Percentiles rank a stretch among this genome's conserved stretches.
These are phyloP conservation scores for Solanum ahanhuiri DNA, from an alignment of 257 asterid genomes.

Conservation along the genomic window DNA sequence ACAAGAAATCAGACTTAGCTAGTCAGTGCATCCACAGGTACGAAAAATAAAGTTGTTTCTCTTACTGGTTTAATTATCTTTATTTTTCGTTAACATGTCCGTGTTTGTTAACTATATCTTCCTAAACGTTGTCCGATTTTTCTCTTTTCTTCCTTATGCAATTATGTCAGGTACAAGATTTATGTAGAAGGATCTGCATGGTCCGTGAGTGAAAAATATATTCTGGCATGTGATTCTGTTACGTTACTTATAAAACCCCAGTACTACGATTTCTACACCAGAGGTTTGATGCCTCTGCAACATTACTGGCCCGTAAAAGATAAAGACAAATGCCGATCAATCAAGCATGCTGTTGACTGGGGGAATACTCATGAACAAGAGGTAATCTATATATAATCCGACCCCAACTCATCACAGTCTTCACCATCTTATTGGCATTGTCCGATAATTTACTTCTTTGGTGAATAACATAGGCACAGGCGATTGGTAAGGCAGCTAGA, in stretches of 20 bases:
- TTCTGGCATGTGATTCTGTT: slow-evolving; percentile 74
- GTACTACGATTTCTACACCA: slow-evolving; percentile 73
- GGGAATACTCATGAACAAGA: slow-evolving; percentile 47
- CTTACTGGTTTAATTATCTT: neutral
- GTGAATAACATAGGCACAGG: slow-evolving; percentile 42
- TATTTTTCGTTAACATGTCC: neutral
- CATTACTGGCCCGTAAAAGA: slow-evolving; percentile 86
- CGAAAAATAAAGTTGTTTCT: neutral
- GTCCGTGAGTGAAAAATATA: slow-evolving; percentile 97
- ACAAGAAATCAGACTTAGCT: slow-evolving; percentile 59
- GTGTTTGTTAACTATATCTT: neutral
- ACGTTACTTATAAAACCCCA: slow-evolving; percentile 47
- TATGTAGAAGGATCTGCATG: slow-evolving; percentile 88
- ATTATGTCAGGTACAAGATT: slow-evolving; percentile 52
- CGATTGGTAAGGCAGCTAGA: slow-evolving; percentile 57
- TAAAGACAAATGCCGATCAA: slow-evolving; percentile 60
- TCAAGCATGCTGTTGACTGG: slow-evolving; percentile 83
- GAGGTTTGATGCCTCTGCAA: slow-evolving; percentile 66
- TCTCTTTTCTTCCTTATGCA: neutral
- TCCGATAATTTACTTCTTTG: neutral
- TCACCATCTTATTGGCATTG: neutral
- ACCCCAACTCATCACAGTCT: neutral
- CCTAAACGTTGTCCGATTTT: neutral
- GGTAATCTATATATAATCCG: slow-evolving; percentile 15
- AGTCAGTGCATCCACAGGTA: slow-evolving; percentile 79